Evolutionary conservation across 805 yeast species (phyloP).

Genomic region (Cyberlindnera nakhonratchasimensis): DNA sequence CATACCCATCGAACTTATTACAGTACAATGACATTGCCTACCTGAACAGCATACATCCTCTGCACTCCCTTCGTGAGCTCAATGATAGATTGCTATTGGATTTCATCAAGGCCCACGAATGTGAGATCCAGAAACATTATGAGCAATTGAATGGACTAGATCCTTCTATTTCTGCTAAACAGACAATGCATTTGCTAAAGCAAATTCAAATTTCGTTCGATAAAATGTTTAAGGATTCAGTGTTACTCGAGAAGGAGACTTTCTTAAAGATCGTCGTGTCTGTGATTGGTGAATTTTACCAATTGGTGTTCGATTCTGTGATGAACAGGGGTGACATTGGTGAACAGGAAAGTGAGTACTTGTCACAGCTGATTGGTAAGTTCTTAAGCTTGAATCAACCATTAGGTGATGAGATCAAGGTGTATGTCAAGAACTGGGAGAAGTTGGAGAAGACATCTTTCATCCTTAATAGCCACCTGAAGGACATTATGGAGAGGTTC

Average conservation of each 20-base stretch:
- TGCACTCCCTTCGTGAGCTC: slow-evolving; percentile 41
- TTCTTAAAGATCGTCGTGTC: slow-evolving; percentile 13
- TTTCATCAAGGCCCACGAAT: slow-evolving; percentile 14
- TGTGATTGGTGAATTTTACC: slow-evolving; percentile 20
- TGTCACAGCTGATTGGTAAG: slow-evolving; percentile 17
- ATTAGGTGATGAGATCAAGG: slow-evolving; percentile 6
- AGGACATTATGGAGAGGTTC: slow-evolving; percentile 38
- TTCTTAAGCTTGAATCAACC: slow-evolving; percentile 18
- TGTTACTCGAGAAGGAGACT: slow-evolving; percentile 6
- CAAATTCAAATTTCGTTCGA: slow-evolving; percentile 14
- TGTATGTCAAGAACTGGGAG: slow-evolving; percentile 19
- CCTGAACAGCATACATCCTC: slow-evolving; percentile 3
- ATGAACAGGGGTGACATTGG: slow-evolving; percentile 20
- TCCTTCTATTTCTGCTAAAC: slow-evolving; percentile 17
- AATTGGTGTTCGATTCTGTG: slow-evolving; percentile 18
- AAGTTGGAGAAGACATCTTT: slow-evolving; percentile 23
- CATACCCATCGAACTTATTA: slow-evolving; percentile 14
- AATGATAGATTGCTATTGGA: slow-evolving; percentile 26
- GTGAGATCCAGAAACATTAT: slow-evolving; percentile 6
- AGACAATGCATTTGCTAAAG: slow-evolving; percentile 15
- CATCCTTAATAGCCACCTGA: slow-evolving; percentile 34
- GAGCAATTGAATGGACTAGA: slow-evolving; percentile 17
- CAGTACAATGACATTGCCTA: slow-evolving; percentile 23
- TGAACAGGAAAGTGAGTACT: slow-evolving; percentile 25
- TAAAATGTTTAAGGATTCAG: slow-evolving; percentile 8